Percentiles rank a stretch among this genome's conserved stretches.
These are phyloP conservation scores for Pelargonium cotyledonis DNA, from an alignment of 441 rosid species.

Conservation along the genomic window DNA sequence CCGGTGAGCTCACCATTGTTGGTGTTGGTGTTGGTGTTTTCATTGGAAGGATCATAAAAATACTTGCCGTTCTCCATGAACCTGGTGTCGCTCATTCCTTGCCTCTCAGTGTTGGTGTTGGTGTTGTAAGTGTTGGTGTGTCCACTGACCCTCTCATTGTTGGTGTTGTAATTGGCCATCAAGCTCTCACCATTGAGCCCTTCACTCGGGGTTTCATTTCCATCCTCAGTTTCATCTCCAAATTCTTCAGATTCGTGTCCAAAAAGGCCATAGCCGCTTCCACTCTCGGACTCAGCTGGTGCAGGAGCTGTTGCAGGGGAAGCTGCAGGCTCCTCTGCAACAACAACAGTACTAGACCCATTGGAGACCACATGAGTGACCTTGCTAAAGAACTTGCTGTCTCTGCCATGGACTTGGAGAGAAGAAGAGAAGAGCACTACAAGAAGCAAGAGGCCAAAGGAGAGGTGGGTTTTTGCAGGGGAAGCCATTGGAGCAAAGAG, in stretches of 20 bases:
- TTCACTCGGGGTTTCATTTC: background rate
- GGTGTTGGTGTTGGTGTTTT: background rate
- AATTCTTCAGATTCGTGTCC: conserved; percentile 1
- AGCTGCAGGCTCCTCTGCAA: background rate
- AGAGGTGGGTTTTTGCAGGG: background rate
- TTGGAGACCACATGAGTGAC: conserved; percentile 4
- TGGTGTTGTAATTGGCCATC: background rate
- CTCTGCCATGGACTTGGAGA: conserved; percentile 12
- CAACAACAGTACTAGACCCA: background rate
- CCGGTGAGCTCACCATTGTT: background rate
- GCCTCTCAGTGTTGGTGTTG: background rate
- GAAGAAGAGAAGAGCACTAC: background rate
- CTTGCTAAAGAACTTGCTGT: conserved; percentile 22
- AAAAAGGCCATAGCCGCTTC: conserved; percentile 14
- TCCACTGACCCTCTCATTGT: background rate
- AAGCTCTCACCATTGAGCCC: conserved; percentile 7
- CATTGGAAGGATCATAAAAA: background rate
- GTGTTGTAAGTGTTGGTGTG: conserved; percentile 13
- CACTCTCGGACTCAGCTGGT: conserved; percentile 7
- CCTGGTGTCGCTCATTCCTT: conserved; percentile 19
- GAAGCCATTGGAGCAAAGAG: background rate
- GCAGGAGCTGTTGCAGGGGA: conserved; percentile 7
- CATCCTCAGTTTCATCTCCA: background rate
- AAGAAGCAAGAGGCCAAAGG: background rate
- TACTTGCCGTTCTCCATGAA: conserved; percentile 1